These are phyloP conservation scores for Anastatica hierochuntica DNA, from an alignment of 345 rosid species.

Conservation along the genomic window DNA sequence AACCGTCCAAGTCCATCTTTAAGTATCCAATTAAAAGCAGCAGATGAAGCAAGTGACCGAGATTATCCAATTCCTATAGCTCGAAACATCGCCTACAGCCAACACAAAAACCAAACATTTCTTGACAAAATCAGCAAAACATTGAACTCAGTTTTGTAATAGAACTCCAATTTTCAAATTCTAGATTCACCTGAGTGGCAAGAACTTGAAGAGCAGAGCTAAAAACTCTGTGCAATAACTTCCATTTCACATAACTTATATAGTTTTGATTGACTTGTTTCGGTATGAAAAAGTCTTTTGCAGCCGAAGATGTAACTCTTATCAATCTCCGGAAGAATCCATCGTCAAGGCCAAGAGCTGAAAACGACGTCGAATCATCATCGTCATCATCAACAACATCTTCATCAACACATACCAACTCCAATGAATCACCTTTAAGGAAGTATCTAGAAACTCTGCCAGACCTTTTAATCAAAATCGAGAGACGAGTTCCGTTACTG, in stretches of 20 bases:
- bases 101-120: background rate
- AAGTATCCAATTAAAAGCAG: conserved; percentile 87
- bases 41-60: conserved; percentile 74
- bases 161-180: no score
- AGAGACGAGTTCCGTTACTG: background rate
- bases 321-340: background rate
- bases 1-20: conserved; percentile 87
- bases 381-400: background rate
- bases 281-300: conserved; percentile 65
- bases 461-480: conserved; percentile 7
- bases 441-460: conserved; percentile 17
- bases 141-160: background rate
- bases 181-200: conserved; percentile 64
- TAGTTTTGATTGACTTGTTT: conserved; percentile 55
- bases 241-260: conserved; percentile 75
- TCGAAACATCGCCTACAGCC: conserved; percentile 65
- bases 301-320: conserved; percentile 30
- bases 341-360: background rate
- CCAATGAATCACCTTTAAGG: conserved; percentile 17
- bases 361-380: conserved; percentile 11
- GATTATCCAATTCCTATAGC: conserved; percentile 84
- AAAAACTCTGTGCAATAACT: conserved; percentile 75
- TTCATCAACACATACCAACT: background rate
- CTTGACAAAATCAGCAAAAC: background rate
- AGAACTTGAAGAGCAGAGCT: conserved; percentile 91